Base-by-base conservation (phyloP, 352 stramenopile species). In the Hyaloperonospora arabidopsidis region DNA sequence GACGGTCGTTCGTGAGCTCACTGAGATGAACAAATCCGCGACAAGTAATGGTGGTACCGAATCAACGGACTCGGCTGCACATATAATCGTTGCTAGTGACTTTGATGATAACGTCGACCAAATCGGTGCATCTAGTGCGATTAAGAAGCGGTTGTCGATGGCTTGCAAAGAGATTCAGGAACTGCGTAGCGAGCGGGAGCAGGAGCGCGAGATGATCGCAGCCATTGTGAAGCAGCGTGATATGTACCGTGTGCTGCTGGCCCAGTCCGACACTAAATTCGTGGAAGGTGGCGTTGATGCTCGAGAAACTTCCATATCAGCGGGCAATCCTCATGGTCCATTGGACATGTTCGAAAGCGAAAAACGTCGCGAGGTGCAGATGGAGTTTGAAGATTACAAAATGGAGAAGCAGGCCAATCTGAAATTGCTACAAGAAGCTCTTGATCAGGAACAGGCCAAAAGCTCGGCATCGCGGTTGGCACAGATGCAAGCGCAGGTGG, bases 171-270 rank as follows among this genome's bases (percentile, higher is more conserved):
- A 98, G 58, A 63, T 98, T 5, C 70, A 80, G n/a, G 68, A 78
- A 21, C 52, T 98, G 40, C 75, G 76, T 18, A 49, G 52, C 4
- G 81, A 90, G 52, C 79, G 82, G 19, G 81, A 90, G 49, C 68
- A 89, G 54, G 76, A 88, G 36, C 74, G 83, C 14, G 80, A 97
- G 51, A 86, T 98, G 63, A 93, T 98, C 10, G 68, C 76, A 14
- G 86, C 79, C 2, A 97, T 98, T 52, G 91, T 98, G 10, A 93
- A 98, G 61, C 95, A 98, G 64, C 86, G 95, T 19, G 93, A 98
- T 73, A 91, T 98, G 67, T 98, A 98, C 61, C 85, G 89, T 35
- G 84, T 95, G 21, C 70, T 98, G 17, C 66, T 98, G 11, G 79
- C 84, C 2, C 89, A 97, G 34, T 85, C 91, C 18, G 89, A 97